Evolutionary conservation across 1,139 yeast species (phyloP).

Genomic region (Pichia sp.): DNA sequence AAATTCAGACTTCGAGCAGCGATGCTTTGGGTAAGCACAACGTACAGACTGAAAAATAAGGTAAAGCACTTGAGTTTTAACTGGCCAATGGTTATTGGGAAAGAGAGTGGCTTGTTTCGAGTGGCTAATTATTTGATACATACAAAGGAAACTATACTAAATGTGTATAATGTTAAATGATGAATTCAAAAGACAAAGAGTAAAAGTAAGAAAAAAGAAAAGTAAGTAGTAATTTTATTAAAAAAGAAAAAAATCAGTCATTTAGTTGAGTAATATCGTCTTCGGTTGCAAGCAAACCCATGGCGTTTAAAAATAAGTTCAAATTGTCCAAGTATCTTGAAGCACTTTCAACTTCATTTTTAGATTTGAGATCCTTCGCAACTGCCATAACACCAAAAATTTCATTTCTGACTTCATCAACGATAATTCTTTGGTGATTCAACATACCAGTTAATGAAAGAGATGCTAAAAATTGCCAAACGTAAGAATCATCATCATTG

Average conservation of each 20-base stretch:
- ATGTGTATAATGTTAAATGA: too few species aligned
- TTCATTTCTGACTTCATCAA: conserved; percentile 90
- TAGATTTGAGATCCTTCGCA: conserved; percentile 60
- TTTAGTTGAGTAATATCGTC: conserved; percentile 48
- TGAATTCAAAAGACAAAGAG: too few species aligned
- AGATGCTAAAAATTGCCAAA: conserved; percentile 96
- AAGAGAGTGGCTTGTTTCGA: too few species aligned
- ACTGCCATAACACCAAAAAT: conserved; percentile 83
- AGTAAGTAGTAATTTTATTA: neutral
- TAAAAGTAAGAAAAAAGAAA: neutral
- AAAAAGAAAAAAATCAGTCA: conserved; percentile 1
- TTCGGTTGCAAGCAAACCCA: conserved; percentile 90
- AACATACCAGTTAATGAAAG: conserved; percentile 88
- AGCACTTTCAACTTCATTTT: conserved; percentile 50
- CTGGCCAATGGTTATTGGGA: too few species aligned
- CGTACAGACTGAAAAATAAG: too few species aligned
- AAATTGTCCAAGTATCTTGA: conserved; percentile 70
- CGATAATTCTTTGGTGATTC: conserved; percentile 89
- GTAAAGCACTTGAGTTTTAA: too few species aligned
- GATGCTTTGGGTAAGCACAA: too few species aligned
- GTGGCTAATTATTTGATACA: too few species aligned
- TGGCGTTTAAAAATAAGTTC: conserved; percentile 89
- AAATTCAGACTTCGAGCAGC: too few species aligned
- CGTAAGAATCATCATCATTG: conserved; percentile 71
- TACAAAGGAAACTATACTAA: too few species aligned